A percentile compares a stretch with the other conserved stretches of the same genome.
Conservation (phyloP, 177 flowering plant genomes). For the Vitis hybrid region DNA sequence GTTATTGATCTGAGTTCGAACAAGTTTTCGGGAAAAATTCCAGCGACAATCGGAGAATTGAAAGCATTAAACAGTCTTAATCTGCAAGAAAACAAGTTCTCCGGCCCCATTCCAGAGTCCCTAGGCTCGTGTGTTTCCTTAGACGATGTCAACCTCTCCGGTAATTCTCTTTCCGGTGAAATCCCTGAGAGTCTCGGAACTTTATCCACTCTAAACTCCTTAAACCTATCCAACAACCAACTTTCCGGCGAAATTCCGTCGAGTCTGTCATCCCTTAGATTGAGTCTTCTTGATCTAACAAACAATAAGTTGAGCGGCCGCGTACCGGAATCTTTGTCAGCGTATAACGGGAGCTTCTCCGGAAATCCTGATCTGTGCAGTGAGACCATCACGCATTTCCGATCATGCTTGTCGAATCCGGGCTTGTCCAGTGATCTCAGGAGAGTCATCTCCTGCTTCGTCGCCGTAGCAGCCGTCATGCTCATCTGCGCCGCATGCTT, state of each 20-base stretch:
- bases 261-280: constrained; percentile 35
- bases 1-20: constrained; percentile 47
- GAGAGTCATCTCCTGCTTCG: constrained; percentile 34
- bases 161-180: constrained; percentile 52
- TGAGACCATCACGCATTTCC: constrained; percentile 9
- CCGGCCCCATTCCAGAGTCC: constrained; percentile 61
- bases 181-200: constrained; percentile 57
- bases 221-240: constrained; percentile 65
- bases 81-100: constrained; percentile 46
- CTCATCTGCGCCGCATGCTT: constrained; percentile 22
- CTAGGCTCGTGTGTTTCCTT: constrained; percentile 52
- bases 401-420: constrained; percentile 35
- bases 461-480: constrained; percentile 26
- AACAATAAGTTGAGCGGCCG: constrained; percentile 51
- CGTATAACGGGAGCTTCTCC: constrained; percentile 40
- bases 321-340: constrained; percentile 49
- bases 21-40: constrained; percentile 56
- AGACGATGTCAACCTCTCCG: constrained; percentile 49
- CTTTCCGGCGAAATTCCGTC: constrained; percentile 68
- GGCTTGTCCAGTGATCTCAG: constrained; percentile 12
- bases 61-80: constrained; percentile 38
- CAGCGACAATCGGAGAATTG: constrained; percentile 44
- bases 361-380: constrained; percentile 75
- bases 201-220: constrained; percentile 51
- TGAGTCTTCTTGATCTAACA: constrained; percentile 74